These are phyloP conservation scores for Trametes versicolor DNA, from an alignment of 1,284 basidiomycete genomes.

Conservation along the genomic window DNA sequence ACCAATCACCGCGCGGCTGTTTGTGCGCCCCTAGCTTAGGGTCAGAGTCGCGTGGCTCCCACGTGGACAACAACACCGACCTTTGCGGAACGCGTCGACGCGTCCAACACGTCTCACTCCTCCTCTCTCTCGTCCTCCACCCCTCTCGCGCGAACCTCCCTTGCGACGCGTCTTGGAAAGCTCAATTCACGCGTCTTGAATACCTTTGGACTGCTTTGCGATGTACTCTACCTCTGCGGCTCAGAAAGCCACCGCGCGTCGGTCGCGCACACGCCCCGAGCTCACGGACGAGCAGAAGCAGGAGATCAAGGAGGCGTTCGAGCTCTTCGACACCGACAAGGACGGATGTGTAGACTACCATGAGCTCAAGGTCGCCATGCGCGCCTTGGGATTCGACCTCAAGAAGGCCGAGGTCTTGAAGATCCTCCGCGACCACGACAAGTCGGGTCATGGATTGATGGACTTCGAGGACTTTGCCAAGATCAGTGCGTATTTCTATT, in stretches of 20 bases:
- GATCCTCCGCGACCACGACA: constrained; percentile 92
- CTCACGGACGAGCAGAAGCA: constrained; percentile 95
- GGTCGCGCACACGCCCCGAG: constrained; percentile 77
- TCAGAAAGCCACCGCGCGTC: constrained; percentile 73
- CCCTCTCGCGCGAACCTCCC: background rate
- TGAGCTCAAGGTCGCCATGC: constrained; percentile 98
- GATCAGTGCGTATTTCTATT: constrained; percentile 80
- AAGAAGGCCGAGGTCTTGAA: constrained; percentile 99
- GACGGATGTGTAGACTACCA: constrained; percentile 98
- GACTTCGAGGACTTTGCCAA: constrained; percentile 95
- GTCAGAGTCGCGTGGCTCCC: constrained; percentile 19
- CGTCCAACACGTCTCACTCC: constrained; percentile 27
- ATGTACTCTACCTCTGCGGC: constrained; percentile 81
- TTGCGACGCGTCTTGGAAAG: background rate
- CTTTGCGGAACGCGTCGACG: constrained; percentile 32
- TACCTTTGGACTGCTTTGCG: background rate
- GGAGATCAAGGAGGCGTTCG: constrained; percentile 99
- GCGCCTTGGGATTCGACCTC: constrained; percentile 96
- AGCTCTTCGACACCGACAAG: constrained; percentile 99
- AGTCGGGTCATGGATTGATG: constrained; percentile 91
- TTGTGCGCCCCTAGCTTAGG: background rate
- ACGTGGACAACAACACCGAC: constrained; percentile 25
- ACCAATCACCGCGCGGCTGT: constrained; percentile 8
- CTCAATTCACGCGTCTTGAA: constrained; percentile 16
- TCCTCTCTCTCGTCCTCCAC: constrained; percentile 5